phyloP scores from a whole-genome alignment of 2,329 filamentous ascomycete genomes.

The Dryadomyces quercivorus region DNA sequence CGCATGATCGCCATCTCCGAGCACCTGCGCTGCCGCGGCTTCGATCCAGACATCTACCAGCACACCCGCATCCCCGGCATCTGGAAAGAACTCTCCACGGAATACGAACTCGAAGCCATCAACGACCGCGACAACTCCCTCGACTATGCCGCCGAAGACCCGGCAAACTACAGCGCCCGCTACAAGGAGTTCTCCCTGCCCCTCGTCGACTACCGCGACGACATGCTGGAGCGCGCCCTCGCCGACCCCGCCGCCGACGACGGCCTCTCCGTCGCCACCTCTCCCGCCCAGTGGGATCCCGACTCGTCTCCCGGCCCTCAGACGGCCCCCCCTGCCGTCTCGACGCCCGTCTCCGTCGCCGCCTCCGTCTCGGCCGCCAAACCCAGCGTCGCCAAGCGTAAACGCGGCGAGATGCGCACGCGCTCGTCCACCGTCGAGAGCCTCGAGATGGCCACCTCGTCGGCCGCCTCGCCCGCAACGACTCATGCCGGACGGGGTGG shows the following conservation, averaged over 20 bases:
- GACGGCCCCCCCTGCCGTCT: not conserved
- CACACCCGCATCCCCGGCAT: conserved; percentile 88
- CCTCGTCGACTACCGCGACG: conserved; percentile 11
- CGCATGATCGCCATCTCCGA: conserved; percentile 79
- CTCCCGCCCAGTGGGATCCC: conserved; percentile 13
- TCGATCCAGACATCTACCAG: conserved; percentile 53
- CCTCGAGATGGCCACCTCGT: conserved; percentile 6
- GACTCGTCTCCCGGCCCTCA: conserved; percentile 6
- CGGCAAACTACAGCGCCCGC: conserved; percentile 5
- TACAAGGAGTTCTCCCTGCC: conserved; percentile 15
- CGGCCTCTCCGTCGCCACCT: conserved; percentile 7
- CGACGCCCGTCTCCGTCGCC: not conserved
- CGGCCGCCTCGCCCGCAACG: conserved; percentile 6
- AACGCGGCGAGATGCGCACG: conserved; percentile 11
- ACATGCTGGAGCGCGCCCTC: conserved; percentile 11
- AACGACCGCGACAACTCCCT: conserved; percentile 38
- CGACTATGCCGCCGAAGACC: conserved; percentile 9
- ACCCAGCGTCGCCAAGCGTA: conserved; percentile 8
- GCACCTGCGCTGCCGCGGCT: conserved; percentile 67
- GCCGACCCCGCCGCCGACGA: conserved; percentile 2
- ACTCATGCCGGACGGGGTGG: conserved; percentile 1
- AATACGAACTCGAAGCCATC: conserved; percentile 81
- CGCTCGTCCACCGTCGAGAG: conserved; percentile 14
- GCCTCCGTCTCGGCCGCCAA: not conserved
- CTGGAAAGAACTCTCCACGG: conserved; percentile 71